Base-by-base conservation (phyloP, 2,329 filamentous ascomycete genomes). In the Exophiala dermatitidis region DNA sequence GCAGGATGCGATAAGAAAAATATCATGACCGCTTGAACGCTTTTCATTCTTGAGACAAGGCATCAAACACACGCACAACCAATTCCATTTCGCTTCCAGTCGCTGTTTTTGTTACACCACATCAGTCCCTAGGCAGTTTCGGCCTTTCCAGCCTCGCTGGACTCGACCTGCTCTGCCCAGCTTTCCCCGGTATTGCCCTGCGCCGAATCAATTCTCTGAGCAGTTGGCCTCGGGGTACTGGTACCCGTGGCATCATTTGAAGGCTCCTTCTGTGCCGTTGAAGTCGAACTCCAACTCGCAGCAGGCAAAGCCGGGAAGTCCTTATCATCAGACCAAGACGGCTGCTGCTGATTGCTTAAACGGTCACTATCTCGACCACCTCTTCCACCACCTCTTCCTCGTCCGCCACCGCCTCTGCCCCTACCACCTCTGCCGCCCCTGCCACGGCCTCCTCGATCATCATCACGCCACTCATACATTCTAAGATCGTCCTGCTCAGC, bases 81-180 rank as follows among this genome's bases (percentile, higher is more conserved):
- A 41, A 6, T 4, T 41, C 38, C 7, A 4, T 28, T 6, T 26
- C 6, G 1, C 12, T 28, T 9, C 38, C n/a, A n/a, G n/a, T n/a
- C n/a, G n/a, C n/a, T n/a, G n/a, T n/a, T n/a, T n/a, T n/a, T n/a
- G n/a, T n/a, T n/a, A n/a, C n/a, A n/a, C n/a, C n/a, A n/a, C n/a
- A n/a, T n/a, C n/a, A n/a, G n/a, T n/a, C n/a, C n/a, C n/a, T n/a
- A n/a, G n/a, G n/a, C n/a, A n/a, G n/a, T n/a, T 29, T 6, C 7
- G 19, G 47, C 50, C 32, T 52, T 40, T 4, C 40, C 52, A n/a
- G 56, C 48, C 42, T 58, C 60, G 40, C 53, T 59, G 28, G 58
- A 56, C 29, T 63, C 61, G 42, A 64, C 59, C 34, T 59, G 57
- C 38, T 65, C 63, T 8, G 63, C 63, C 63, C 63, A 65, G 37